These are phyloP conservation scores for Aspergillus hortae DNA, from an alignment of 2,329 filamentous ascomycete species.

Conservation along the genomic window DNA sequence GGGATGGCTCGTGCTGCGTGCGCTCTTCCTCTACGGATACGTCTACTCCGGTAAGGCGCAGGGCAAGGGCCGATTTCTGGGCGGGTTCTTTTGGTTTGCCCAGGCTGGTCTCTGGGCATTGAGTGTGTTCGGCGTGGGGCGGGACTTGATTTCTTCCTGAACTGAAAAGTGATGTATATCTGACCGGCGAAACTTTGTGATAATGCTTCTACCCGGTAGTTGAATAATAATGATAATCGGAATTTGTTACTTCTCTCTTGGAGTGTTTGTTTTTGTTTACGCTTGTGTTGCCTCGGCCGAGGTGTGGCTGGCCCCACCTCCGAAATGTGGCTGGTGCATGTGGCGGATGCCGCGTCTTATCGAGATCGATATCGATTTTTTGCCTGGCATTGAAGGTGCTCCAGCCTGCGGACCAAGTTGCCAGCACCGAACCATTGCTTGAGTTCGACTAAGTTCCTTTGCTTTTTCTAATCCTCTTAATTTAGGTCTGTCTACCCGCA, in stretches of 20 bases:
- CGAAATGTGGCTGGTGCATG: conserved; percentile 2
- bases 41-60: conserved; percentile 38
- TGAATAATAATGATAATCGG: background rate
- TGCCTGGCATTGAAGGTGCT: background rate
- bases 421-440: background rate
- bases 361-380: conserved; percentile 2
- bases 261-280: background rate
- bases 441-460: background rate
- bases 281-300: background rate
- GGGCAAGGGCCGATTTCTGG: conserved; percentile 36
- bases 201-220: background rate
- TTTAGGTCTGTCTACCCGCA: background rate
- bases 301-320: conserved; percentile 2
- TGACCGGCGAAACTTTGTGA: background rate
- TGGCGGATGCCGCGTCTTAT: background rate
- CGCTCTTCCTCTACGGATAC: conserved; percentile 49
- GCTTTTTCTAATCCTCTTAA: background rate
- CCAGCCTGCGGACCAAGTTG: background rate
- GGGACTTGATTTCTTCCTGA: conserved; percentile 25
- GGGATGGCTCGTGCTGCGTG: conserved; percentile 50
- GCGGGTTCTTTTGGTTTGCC: conserved; percentile 36
- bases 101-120: conserved; percentile 41
- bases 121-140: conserved; percentile 34
- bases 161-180: background rate
- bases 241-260: background rate